phyloP scores from a whole-genome alignment of 2,329 filamentous ascomycete species.

The Botrytis cinerea region DNA sequence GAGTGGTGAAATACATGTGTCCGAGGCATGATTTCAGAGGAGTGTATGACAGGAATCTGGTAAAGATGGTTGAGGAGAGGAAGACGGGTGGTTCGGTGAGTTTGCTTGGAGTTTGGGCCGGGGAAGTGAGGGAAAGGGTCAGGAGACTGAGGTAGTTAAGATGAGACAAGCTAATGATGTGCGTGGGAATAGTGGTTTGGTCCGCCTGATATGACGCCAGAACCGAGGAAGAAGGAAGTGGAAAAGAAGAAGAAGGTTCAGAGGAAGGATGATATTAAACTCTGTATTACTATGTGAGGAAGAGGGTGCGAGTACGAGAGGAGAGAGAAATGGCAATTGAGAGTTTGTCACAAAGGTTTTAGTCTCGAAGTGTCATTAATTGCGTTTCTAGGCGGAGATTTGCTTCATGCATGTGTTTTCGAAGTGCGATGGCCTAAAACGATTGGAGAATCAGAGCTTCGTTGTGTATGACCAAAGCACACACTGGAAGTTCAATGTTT shows the following conservation, averaged over 20 bases:
- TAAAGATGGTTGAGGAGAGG: slow-evolving; percentile 22
- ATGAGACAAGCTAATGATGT: not conserved
- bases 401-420: not conserved
- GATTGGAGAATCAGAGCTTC: not conserved
- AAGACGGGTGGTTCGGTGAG: slow-evolving; percentile 15
- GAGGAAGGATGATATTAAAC: not conserved
- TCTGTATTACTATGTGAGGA: slow-evolving; percentile 21
- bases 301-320: too few relatives aligned
- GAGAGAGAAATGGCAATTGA: not conserved
- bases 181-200: slow-evolving; percentile 21
- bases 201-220: slow-evolving; percentile 4
- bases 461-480: not conserved
- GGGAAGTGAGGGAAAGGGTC: too few relatives aligned
- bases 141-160: not conserved
- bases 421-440: not conserved
- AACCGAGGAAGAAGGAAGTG: slow-evolving; percentile 6
- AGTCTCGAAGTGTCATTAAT: not conserved
- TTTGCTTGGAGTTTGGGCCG: not conserved
- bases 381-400: not conserved
- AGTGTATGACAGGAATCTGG: slow-evolving; percentile 22
- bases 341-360: not conserved
- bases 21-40: not conserved
- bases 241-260: not conserved
- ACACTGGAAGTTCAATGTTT: not conserved
- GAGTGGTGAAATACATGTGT: not conserved